Evolutionary conservation across 768 basidiomycete genomes (phyloP).

Genomic region (Favolaschia claudopus): DNA sequence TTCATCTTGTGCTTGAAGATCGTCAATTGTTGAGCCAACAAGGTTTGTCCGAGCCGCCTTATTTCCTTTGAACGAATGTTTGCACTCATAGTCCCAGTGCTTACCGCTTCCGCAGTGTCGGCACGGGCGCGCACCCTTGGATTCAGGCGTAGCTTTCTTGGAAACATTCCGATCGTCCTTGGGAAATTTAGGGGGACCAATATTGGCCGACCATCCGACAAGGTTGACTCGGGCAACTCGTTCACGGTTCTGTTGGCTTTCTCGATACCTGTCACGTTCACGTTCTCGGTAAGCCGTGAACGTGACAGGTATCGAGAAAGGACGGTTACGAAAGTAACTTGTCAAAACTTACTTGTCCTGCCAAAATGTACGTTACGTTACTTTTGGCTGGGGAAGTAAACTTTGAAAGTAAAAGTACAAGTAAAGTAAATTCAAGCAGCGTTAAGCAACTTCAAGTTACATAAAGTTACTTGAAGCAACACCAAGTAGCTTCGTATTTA

Average conservation of each 20-base stretch:
- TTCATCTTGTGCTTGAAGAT: conserved; percentile 30
- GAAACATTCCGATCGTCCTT: conserved; percentile 9
- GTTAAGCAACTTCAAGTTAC: no score
- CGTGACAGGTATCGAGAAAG: neutral
- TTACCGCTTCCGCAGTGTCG: neutral
- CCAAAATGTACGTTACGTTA: no score
- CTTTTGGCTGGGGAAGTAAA: no score
- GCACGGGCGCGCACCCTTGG: neutral
- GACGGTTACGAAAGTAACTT: no score
- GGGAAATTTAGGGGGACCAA: neutral
- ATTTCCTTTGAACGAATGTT: neutral
- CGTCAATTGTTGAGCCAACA: conserved; percentile 7
- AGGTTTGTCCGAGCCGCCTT: conserved; percentile 29
- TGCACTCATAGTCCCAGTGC: conserved; percentile 9
- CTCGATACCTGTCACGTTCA: neutral
- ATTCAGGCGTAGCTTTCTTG: neutral
- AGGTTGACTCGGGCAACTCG: neutral
- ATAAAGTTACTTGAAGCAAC: no score
- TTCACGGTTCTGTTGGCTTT: neutral
- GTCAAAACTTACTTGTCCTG: no score
- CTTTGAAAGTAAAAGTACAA: no score
- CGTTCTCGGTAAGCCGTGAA: neutral
- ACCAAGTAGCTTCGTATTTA: no score
- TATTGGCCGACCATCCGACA: conserved; percentile 4
- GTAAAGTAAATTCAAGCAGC: no score